These are phyloP conservation scores for Blastocrithidia nonstop DNA, from an alignment of 208 protist genomes.

Conservation along the genomic window DNA sequence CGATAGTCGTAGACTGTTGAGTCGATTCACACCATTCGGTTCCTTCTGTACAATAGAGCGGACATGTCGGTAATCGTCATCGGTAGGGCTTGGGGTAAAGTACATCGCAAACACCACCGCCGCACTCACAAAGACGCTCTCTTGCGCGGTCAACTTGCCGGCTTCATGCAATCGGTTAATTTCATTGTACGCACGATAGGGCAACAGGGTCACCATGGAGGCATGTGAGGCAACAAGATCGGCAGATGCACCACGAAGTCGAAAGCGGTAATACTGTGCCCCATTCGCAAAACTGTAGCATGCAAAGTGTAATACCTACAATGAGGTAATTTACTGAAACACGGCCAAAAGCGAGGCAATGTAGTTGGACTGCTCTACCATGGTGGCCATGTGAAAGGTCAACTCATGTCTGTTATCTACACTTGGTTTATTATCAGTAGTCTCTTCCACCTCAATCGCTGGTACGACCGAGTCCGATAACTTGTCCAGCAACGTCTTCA, in stretches of 20 bases:
- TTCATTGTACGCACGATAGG: constrained; percentile 43
- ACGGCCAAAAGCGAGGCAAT: constrained; percentile 45
- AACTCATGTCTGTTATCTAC: constrained; percentile 15
- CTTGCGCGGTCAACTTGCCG: constrained; percentile 29
- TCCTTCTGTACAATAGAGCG: constrained; percentile 40
- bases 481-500: constrained; percentile 49
- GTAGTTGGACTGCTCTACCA: constrained; percentile 38
- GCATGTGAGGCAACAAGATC: constrained; percentile 26
- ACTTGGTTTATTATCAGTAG: constrained; percentile 7
- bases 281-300: constrained; percentile 73
- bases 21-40: constrained; percentile 67
- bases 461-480: constrained; percentile 39
- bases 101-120: constrained; percentile 73
- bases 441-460: constrained; percentile 17
- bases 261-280: constrained; percentile 55
- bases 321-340: constrained; percentile 46
- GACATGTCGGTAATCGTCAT: constrained; percentile 66
- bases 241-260: constrained; percentile 19
- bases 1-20: constrained; percentile 70
- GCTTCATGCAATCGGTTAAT: constrained; percentile 57
- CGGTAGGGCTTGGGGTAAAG: constrained; percentile 77
- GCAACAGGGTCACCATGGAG: constrained; percentile 50
- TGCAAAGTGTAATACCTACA: constrained; percentile 23
- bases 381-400: constrained; percentile 52
- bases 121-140: constrained; percentile 56